Percentiles rank a stretch among this genome's conserved stretches.
phyloP scores from a whole-genome alignment of 2,329 filamentous ascomycete genomes.

The Zalaria sp. region DNA sequence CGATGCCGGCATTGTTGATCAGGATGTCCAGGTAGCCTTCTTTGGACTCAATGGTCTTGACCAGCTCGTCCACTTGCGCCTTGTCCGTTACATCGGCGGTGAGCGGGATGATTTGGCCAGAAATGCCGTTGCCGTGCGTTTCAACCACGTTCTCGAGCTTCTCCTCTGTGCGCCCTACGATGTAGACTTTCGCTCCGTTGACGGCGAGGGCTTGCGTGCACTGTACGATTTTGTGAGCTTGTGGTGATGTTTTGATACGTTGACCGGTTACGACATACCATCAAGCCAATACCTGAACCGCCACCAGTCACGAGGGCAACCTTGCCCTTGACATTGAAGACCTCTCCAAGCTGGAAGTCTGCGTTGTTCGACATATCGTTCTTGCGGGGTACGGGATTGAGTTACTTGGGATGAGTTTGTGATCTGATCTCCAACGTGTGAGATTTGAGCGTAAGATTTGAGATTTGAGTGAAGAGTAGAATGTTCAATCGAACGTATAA shows the following conservation, averaged over 20 bases:
- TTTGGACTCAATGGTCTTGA: conserved; percentile 27
- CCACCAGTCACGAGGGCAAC: conserved; percentile 31
- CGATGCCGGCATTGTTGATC: conserved; percentile 32
- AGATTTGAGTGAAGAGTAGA: too few species aligned
- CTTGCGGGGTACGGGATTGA: too few species aligned
- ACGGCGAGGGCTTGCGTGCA: conserved; percentile 20
- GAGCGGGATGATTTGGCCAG: conserved; percentile 32
- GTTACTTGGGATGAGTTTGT: too few species aligned
- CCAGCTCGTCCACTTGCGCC: conserved; percentile 25
- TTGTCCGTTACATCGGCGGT: conserved; percentile 30
- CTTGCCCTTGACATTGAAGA: conserved; percentile 26
- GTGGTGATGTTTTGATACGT: not conserved
- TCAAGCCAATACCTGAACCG: conserved; percentile 32
- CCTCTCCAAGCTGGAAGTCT: conserved; percentile 14
- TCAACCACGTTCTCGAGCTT: conserved; percentile 32
- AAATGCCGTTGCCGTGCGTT: conserved; percentile 27
- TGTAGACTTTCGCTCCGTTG: conserved; percentile 31
- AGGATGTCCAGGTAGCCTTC: conserved; percentile 32
- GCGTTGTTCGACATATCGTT: conserved; percentile 13
- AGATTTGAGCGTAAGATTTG: too few species aligned
- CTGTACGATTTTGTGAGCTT: conserved; percentile 15
- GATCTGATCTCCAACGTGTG: too few species aligned
- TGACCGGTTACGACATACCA: conserved; percentile 12
- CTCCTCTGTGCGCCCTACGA: conserved; percentile 31
- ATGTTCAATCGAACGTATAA: too few species aligned